Conservation (phyloP, 75 land plant genomes). For the Ceratopteris richardii region DNA sequence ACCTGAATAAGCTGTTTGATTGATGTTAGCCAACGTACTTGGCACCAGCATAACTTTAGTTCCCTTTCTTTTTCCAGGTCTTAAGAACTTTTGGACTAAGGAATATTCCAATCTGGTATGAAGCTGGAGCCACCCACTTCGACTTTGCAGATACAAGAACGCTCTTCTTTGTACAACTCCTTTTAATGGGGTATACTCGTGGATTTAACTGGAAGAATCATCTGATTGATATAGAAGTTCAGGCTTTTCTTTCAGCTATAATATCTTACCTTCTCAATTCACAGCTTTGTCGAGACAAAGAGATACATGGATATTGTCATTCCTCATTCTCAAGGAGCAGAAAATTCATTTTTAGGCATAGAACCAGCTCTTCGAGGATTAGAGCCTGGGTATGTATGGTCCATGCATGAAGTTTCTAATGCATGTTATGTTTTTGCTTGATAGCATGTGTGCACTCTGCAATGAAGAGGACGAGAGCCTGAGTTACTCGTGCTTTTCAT, state of each 20-base stretch:
- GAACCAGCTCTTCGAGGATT: conserved; percentile 70
- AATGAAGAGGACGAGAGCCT: no score
- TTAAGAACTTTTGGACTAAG: conserved; percentile 54
- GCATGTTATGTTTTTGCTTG: neutral
- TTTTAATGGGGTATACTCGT: conserved; percentile 79
- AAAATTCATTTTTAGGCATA: conserved; percentile 66
- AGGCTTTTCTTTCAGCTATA: no score
- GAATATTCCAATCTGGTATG: conserved; percentile 79
- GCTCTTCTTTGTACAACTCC: conserved; percentile 60
- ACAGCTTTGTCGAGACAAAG: conserved; percentile 79
- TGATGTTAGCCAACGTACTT: no score
- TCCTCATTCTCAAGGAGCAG: conserved; percentile 80
- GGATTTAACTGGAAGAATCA: neutral
- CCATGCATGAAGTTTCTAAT: neutral
- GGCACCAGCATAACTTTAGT: no score
- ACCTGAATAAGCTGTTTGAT: no score
- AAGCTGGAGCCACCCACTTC: conserved; percentile 74
- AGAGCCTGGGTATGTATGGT: conserved; percentile 64
- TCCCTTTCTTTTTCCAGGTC: conserved; percentile 37
- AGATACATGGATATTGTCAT: conserved; percentile 70
- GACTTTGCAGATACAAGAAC: conserved; percentile 66
- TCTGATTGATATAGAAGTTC: no score
- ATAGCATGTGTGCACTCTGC: no score
- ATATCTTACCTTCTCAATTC: no score
- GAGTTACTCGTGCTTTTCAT: no score